A percentile compares a stretch with the other conserved stretches of the same genome.
These are phyloP conservation scores for Blastomyces silverae DNA, from an alignment of 2,329 filamentous ascomycete genomes.

Conservation along the genomic window DNA sequence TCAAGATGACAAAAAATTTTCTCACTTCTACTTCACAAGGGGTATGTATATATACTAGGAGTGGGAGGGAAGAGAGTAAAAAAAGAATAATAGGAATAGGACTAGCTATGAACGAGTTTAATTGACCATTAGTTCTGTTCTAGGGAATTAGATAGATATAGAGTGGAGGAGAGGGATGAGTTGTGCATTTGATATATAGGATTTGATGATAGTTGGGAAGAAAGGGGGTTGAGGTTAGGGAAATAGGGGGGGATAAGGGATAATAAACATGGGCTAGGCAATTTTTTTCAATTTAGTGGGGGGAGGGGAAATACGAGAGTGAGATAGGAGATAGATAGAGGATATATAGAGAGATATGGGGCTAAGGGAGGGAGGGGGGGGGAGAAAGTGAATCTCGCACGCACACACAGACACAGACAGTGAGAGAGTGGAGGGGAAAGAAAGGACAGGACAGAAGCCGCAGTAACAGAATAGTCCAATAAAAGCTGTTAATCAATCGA, in stretches of 20 bases:
- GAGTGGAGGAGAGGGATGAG: not conserved
- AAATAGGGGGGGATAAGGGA: too few relatives aligned
- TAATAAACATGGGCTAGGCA: not conserved
- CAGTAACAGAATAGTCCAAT: conserved; percentile 22
- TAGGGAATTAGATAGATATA: not conserved
- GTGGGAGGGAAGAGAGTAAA: too few relatives aligned
- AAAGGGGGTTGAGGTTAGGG: too few relatives aligned
- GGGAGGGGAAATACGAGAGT: too few relatives aligned
- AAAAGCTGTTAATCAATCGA: conserved; percentile 21
- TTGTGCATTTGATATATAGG: not conserved
- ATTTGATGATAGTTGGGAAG: not conserved
- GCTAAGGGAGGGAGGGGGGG: not conserved
- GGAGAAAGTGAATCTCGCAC: not conserved
- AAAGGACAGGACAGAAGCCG: not conserved
- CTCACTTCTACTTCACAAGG: too few relatives aligned
- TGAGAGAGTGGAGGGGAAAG: not conserved
- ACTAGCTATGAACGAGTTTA: not conserved
- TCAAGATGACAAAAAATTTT: too few relatives aligned
- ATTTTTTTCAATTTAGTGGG: too few relatives aligned
- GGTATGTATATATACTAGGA: too few relatives aligned
- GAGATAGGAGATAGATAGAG: too few relatives aligned
- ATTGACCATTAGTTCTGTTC: not conserved
- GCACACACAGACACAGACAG: not conserved
- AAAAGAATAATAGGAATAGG: too few relatives aligned
- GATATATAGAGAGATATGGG: not conserved